phyloP scores from a whole-genome alignment of 768 basidiomycete species.

The Albatrellus ellisii region DNA sequence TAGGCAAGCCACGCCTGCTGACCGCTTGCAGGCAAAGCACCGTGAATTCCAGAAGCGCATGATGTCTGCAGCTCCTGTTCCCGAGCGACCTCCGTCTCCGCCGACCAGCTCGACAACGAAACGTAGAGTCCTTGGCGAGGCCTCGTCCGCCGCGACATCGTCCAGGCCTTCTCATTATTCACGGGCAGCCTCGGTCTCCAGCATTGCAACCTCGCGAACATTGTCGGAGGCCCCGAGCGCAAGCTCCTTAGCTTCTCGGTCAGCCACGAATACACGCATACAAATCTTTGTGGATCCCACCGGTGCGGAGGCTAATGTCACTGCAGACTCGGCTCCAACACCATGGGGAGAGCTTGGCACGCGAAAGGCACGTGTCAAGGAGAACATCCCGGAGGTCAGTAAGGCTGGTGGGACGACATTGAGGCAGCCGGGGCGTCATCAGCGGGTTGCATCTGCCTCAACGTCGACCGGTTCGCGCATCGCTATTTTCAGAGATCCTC shows the following conservation, averaged over 20 bases:
- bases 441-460: slow-evolving; percentile 33
- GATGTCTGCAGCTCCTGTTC: slow-evolving; percentile 37
- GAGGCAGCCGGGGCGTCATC: slow-evolving; percentile 44
- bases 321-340: slow-evolving; percentile 21
- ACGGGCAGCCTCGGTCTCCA: slow-evolving; percentile 18
- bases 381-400: slow-evolving; percentile 59
- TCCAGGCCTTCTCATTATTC: slow-evolving; percentile 13
- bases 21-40: slow-evolving; percentile 65
- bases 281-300: slow-evolving; percentile 65
- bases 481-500: slow-evolving; percentile 51
- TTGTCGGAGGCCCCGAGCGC: slow-evolving; percentile 20
- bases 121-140: slow-evolving; percentile 33
- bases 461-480: slow-evolving; percentile 39
- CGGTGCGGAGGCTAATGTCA: slow-evolving; percentile 33
- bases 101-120: slow-evolving; percentile 21
- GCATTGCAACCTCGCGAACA: slow-evolving; percentile 8
- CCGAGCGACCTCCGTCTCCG: slow-evolving; percentile 19
- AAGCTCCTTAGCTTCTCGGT: slow-evolving; percentile 17
- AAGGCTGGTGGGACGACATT: slow-evolving; percentile 57
- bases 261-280: slow-evolving; percentile 42
- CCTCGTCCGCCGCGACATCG: slow-evolving; percentile 23
- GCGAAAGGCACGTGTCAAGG: slow-evolving; percentile 66
- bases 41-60: slow-evolving; percentile 87
- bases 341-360: slow-evolving; percentile 66
- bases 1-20: slow-evolving; percentile 67